A percentile compares a stretch with the other conserved stretches of the same genome.
Conservation (phyloP, 164 flowering plant genomes). For the Nelumbo lutea region DNA sequence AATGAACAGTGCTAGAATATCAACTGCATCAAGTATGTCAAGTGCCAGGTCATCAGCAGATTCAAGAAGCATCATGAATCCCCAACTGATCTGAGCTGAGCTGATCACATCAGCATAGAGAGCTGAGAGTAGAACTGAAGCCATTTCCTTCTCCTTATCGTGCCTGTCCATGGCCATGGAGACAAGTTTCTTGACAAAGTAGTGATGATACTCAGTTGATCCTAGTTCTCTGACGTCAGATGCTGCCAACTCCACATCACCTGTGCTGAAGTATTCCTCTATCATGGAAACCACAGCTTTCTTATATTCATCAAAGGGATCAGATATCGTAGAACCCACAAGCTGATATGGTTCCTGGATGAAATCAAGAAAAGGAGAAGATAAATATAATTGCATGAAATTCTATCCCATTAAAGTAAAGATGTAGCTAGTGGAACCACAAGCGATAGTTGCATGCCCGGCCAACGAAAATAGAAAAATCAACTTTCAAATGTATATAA, state of each 20-base stretch:
- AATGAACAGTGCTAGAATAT: slow-evolving; percentile 79
- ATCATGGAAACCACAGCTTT: slow-evolving; percentile 78
- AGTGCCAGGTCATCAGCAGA: slow-evolving; percentile 92
- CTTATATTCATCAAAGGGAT: slow-evolving; percentile 91
- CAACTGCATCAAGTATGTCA: slow-evolving; percentile 90
- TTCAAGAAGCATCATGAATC: slow-evolving; percentile 86
- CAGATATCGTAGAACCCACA: slow-evolving; percentile 66
- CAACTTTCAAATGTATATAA: background rate
- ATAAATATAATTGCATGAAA: background rate
- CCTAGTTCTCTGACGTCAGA: slow-evolving; percentile 81
- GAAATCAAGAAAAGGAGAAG: slow-evolving; percentile 2
- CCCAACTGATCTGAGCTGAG: slow-evolving; percentile 74
- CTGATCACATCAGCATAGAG: slow-evolving; percentile 88
- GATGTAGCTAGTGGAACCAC: background rate
- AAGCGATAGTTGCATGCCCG: background rate
- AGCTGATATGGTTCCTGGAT: slow-evolving; percentile 92
- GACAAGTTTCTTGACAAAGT: slow-evolving; percentile 83
- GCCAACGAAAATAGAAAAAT: background rate
- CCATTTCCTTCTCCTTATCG: slow-evolving; percentile 98
- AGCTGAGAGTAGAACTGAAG: slow-evolving; percentile 90
- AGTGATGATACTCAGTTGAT: slow-evolving; percentile 77
- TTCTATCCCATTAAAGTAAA: background rate
- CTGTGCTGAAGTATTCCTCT: slow-evolving; percentile 91
- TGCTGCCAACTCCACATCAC: slow-evolving; percentile 76
- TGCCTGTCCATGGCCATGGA: slow-evolving; percentile 97